Base-by-base conservation (phyloP, 1,284 basidiomycete genomes). In the Cutaneotrichosporon sp. region DNA sequence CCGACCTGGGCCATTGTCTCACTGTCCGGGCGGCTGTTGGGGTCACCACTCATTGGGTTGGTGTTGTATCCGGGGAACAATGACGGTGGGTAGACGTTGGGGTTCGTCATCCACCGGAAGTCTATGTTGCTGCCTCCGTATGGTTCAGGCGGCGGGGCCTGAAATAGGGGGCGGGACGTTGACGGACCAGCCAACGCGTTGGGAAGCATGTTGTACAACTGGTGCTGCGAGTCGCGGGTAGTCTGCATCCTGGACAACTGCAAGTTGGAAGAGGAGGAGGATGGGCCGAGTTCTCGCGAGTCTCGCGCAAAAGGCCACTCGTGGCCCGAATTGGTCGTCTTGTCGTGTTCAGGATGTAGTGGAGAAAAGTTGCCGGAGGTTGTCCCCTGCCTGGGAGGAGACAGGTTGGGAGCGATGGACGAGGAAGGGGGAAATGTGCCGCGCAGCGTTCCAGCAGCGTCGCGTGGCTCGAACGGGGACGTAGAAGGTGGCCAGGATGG, bases 211-310 rank as follows among this genome's bases (percentile, higher is more conserved):
- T 46, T 46, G 42, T 46, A 46, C 42, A 46, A 18, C 42, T 46
- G 42, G 16, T 46, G 42, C 42, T 46, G 42, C 8, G 42, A 18
- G 42, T 46, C 42, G 18, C 42, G 42, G 7, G 42, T 46, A n/a
- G 42, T 18, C 18, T 46, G 42, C 42, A 46, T 46, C 42, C 42
- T 46, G 42, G 42, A 46, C 2, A 7, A n/a, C 42, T 46, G 16
- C 42, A 46, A 18, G 42, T 46, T 46, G 42, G 18, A 46, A 7
- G 42, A 46, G 42, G 42, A 46, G 42, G 4, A n/a, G 69, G 71
- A 58, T 65, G 13, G 63, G 59, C 32, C 64, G 65, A 18, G 64
- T 57, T 14, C 65, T 65, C 18, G 42, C 42, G 18, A n/a, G 42
- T 46, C 42, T 18, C 42, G 42, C 42, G 18, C 42, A 46, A 46